Conservation (phyloP, 2,329 filamentous ascomycete species). For the Trichoderma lentiforme region DNA sequence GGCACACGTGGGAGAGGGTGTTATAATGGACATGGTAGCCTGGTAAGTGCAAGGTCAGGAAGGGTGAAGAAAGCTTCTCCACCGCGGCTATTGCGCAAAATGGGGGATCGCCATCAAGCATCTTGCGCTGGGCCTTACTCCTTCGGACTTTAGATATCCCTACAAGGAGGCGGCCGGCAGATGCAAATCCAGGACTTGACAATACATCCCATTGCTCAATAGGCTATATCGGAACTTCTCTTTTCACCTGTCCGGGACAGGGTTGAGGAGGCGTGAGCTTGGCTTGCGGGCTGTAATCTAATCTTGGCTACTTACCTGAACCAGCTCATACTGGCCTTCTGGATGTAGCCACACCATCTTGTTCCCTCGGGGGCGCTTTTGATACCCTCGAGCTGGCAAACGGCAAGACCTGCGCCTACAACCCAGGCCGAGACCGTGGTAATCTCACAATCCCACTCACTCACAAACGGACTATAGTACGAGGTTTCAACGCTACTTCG, state of each 20-base stretch:
- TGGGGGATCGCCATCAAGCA: neutral
- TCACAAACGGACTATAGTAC: neutral
- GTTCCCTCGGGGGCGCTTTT: neutral
- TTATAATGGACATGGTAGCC: neutral
- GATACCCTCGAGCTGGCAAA: neutral
- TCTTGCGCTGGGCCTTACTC: neutral
- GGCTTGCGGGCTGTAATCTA: neutral
- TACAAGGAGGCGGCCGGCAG: neutral
- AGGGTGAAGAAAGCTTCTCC: neutral
- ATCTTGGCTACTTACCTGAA: neutral
- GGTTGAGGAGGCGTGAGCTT: neutral
- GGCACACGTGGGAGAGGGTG: neutral
- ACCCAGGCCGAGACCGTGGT: neutral
- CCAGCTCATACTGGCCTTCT: neutral
- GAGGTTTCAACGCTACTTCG: neutral
- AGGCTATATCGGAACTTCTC: neutral
- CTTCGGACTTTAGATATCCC: neutral
- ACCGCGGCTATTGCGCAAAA: neutral
- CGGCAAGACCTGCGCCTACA: neutral
- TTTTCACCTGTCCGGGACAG: neutral
- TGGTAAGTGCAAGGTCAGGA: neutral
- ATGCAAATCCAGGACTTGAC: neutral
- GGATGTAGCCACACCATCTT: neutral
- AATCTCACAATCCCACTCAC: neutral
- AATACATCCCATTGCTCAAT: neutral